Base-by-base conservation (phyloP, 352 stramenopile genomes). In the Plasmopara muralis region DNA sequence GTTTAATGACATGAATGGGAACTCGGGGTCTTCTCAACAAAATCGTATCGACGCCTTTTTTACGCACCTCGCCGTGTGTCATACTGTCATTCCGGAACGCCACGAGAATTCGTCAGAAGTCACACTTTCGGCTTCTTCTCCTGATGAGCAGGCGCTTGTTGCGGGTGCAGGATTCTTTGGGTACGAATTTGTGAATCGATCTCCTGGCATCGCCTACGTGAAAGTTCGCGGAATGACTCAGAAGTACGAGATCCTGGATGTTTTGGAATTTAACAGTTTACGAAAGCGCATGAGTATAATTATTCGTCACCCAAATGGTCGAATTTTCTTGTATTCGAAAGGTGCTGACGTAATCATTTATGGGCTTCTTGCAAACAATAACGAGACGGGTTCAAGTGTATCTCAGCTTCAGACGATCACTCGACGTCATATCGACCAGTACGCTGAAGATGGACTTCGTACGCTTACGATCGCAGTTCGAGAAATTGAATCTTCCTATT, bases 21-120 rank as follows among this genome's bases (percentile, higher is more conserved):
- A 64, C 12, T 76, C 79, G 0, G 79, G 72, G 2, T 49, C 46
- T 0, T 51, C 64, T 8, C 81, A 91, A 49, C 53, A 83, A 42
- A 55, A 70, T 25, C 61, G 73, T 0, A 83, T 89, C 13, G 69
- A 92, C 33, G 83, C 63, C 50, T 98, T 89, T 58, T 95, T 80
- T 51, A 84, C 57, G 34, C 85, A 89, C 57, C 49, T 98, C 15
- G 83, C 89, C 0, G 71, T 97, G 6, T 97, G 90, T 60, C 91
- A 99, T 72, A 98, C 96, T 5, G 95, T 99, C 46, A 97, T 99
- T 41, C 94, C 97, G 0, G 96, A 99, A 70, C 88, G 89, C 70
- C 57, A 85, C 77, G 51, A 88, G 47, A 75, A 74, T 43, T 89
- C 79, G 2, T 68, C 46, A 9, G 64, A 83, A 31, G 55, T 90